Evolutionary conservation across 179 eudicot genomes (phyloP).

Genomic region (Beta corolliflora): DNA sequence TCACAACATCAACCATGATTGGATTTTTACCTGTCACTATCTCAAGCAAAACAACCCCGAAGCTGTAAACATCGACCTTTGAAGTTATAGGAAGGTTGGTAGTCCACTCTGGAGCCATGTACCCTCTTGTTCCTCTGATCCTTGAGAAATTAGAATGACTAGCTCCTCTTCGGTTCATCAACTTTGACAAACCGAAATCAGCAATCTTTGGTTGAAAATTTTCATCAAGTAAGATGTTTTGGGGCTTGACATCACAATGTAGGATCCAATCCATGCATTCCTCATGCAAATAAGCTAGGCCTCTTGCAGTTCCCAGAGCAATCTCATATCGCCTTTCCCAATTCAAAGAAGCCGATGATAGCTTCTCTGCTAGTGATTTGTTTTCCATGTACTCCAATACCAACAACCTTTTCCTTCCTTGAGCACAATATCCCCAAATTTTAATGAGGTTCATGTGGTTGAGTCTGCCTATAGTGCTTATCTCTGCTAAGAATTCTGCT

Average conservation of each 20-base stretch:
- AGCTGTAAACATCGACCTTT: constrained; percentile 33
- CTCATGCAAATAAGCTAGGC: constrained; percentile 32
- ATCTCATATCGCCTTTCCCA: constrained; percentile 26
- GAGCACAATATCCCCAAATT: constrained; percentile 24
- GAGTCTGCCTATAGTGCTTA: constrained; percentile 32
- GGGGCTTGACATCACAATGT: constrained; percentile 38
- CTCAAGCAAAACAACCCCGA: constrained; percentile 28
- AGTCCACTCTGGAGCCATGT: constrained; percentile 37
- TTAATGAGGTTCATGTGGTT: constrained; percentile 36
- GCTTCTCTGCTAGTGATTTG: constrained; percentile 19
- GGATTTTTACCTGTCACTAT: constrained; percentile 20
- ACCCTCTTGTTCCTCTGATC: constrained; percentile 36
- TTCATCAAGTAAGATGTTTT: constrained; percentile 20
- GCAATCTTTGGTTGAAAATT: constrained; percentile 31
- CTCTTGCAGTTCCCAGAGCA: constrained; percentile 31
- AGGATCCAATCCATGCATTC: constrained; percentile 39
- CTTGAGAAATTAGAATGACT: constrained; percentile 19
- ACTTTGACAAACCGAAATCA: constrained; percentile 35
- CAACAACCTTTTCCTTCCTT: constrained; percentile 30
- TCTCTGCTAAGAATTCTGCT: constrained; percentile 33
- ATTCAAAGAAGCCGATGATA: constrained; percentile 7
- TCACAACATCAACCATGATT: constrained; percentile 4
- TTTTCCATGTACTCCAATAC: constrained; percentile 27
- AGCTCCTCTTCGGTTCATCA: constrained; percentile 17
- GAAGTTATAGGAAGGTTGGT: constrained; percentile 22